These are phyloP conservation scores for Beauveria varroae DNA, from an alignment of 2,329 filamentous ascomycete species.

Conservation along the genomic window DNA sequence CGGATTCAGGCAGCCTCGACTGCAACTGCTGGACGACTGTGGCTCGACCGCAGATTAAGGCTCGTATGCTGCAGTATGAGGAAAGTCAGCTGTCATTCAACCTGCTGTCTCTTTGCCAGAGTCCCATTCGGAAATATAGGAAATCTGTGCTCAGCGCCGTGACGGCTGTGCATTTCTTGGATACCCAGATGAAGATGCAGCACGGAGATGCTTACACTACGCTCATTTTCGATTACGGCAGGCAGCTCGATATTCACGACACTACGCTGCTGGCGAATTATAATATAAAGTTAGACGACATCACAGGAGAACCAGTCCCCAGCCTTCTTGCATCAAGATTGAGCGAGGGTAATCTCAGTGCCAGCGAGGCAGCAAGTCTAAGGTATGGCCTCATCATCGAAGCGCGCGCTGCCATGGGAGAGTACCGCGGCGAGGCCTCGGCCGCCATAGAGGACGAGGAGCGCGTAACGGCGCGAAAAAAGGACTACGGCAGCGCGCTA, in stretches of 20 bases:
- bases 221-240: neutral
- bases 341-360: slow-evolving; percentile 3
- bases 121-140: slow-evolving; percentile 47
- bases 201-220: neutral
- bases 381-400: slow-evolving; percentile 32
- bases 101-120: slow-evolving; percentile 65
- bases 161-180: slow-evolving; percentile 31
- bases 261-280: neutral
- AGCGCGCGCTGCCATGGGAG: slow-evolving; percentile 33
- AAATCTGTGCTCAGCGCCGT: slow-evolving; percentile 38
- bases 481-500: slow-evolving; percentile 63
- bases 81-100: slow-evolving; percentile 65
- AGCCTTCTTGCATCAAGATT: neutral
- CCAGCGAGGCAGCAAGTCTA: slow-evolving; percentile 25
- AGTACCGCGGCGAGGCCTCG: slow-evolving; percentile 42
- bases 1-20: slow-evolving; percentile 15
- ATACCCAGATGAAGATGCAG: slow-evolving; percentile 21
- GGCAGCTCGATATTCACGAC: neutral
- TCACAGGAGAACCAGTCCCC: neutral
- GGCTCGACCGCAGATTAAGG: slow-evolving; percentile 56
- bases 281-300: neutral
- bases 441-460: slow-evolving; percentile 40
- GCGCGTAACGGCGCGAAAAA: slow-evolving; percentile 46
- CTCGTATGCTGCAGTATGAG: slow-evolving; percentile 59
- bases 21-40: slow-evolving; percentile 56